Base-by-base conservation (phyloP, 352 stramenopile genomes). In the Stramenopiles sp. region DNA sequence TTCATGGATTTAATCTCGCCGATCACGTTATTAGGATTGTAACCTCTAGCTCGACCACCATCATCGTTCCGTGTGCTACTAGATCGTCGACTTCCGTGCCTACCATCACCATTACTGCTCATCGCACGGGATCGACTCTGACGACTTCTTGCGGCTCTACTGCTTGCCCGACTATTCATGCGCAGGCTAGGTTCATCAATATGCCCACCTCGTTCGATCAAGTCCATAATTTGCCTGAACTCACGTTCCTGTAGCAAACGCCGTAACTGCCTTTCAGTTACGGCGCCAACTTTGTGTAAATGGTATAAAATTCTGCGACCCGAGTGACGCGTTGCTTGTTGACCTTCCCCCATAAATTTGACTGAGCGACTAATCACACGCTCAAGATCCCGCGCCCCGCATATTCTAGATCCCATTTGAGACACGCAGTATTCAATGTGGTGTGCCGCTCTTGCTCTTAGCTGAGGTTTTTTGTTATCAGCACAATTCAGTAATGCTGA, bases 1-100 rank as follows among this genome's bases (percentile, higher is more conserved):
- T 27, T 71, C 22, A 27, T 71, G n/a, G n/a, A n/a, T n/a, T n/a
- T n/a, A n/a, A n/a, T n/a, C n/a, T n/a, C n/a, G n/a, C n/a, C n/a
- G n/a, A n/a, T n/a, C 22, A 71, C 55, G 22, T 22, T 25, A 27
- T 71, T 71, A 22, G 27, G 55, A n/a, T n/a, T n/a, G n/a, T n/a
- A n/a, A n/a, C n/a, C n/a, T n/a, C n/a, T n/a, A n/a, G n/a, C n/a
- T 27, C 55, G 22, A 27, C 55, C 55, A 25, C 22, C 55, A 22
- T 71, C 55, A 71, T 71, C 55, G 55, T 71, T 71, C n/a, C n/a
- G n/a, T n/a, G n/a, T n/a, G 55, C 22, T 27, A 71, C 55, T 71
- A 27, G 22, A 22, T 27, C 55, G 22, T 22, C 55, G 55, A 71
- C 22, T 25, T 22, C 55, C 55, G 22, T 27, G 27, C 55, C 27